Base-by-base conservation (phyloP, 345 rosid genomes). In the Physaria fendleri region DNA sequence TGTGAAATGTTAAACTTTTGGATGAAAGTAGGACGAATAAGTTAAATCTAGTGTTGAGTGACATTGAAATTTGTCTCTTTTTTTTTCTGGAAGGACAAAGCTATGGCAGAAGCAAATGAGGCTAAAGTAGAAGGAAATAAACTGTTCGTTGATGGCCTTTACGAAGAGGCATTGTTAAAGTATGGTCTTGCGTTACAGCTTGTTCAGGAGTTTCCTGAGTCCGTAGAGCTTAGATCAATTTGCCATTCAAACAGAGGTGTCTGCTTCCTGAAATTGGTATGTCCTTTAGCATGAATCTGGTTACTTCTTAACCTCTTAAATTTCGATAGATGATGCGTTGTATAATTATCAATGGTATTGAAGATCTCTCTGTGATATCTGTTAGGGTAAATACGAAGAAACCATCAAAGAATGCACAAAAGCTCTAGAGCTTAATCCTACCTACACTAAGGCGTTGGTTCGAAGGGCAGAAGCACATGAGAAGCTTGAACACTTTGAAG, bases 401-500 rank as follows among this genome's bases (percentile, higher is more conserved):
- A 75, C 94, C 2, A 63, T 87, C 62, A 82, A 79, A 80, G 99
- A 89, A 78, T 87, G 94, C 74, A 69, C 83, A 17, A 82, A 83
- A 55, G 95, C 95, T 4, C 62, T 87, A 44, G 90, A 81, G 67
- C 72, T 93, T 56, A 89, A 89, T 74, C 75, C 97, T 53, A 69
- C 77, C 4, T 93, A 89, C 61, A 29, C 69, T 57, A 89, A 93
- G 77, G 95, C 88, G 45, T 62, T 85, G 57, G 45, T 73, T 46
- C 81, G 95, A 73, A 80, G 99, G 66, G 85, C 76, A 29, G 99
- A 93, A 69, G 94, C 94, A 16, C 81, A 79, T 56, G 99, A 93
- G 74, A 93, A 85, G 81, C 95, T 82, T 42, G 83, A 87, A 62
- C 75, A 86, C 56, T 89, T 71, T 59, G 99, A 93, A 71, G 97